These are phyloP conservation scores for Herpetomonas tarakana DNA, from an alignment of 208 protist species.

Conservation along the genomic window DNA sequence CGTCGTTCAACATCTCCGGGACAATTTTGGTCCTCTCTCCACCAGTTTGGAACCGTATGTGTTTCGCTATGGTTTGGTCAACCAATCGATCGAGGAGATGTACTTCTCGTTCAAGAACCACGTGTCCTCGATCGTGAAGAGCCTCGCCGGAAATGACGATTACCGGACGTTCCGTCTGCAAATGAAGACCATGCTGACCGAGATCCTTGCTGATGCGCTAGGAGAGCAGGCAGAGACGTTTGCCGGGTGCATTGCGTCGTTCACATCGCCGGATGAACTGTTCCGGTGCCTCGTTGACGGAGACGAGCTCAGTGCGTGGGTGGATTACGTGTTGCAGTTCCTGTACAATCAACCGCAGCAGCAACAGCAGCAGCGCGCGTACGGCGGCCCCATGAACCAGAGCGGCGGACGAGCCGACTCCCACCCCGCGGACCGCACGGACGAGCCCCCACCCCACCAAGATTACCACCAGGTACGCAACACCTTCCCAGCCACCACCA, in stretches of 20 bases:
- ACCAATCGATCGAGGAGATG: conserved; percentile 43
- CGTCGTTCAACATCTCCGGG: conserved; percentile 47
- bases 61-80: conserved; percentile 50
- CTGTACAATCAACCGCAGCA: not conserved
- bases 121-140: conserved; percentile 20
- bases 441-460: not conserved
- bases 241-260: conserved; percentile 29
- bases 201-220: conserved; percentile 30
- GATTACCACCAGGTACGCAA: no score
- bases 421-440: not conserved
- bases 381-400: conserved; percentile 10
- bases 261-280: conserved; percentile 17
- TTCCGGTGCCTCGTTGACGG: conserved; percentile 45
- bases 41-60: conserved; percentile 49
- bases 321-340: conserved; percentile 27
- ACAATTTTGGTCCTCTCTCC: conserved; percentile 58
- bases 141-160: conserved; percentile 20
- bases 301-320: conserved; percentile 32
- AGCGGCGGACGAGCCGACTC: conserved; percentile 8
- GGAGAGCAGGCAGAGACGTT: conserved; percentile 27
- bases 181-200: conserved; percentile 35
- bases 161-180: conserved; percentile 25
- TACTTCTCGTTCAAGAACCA: conserved; percentile 36
- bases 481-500: no score
- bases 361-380: conserved; percentile 11